These are phyloP conservation scores for Solanum chiquidenum DNA, from an alignment of 257 asterid species.

Conservation along the genomic window DNA sequence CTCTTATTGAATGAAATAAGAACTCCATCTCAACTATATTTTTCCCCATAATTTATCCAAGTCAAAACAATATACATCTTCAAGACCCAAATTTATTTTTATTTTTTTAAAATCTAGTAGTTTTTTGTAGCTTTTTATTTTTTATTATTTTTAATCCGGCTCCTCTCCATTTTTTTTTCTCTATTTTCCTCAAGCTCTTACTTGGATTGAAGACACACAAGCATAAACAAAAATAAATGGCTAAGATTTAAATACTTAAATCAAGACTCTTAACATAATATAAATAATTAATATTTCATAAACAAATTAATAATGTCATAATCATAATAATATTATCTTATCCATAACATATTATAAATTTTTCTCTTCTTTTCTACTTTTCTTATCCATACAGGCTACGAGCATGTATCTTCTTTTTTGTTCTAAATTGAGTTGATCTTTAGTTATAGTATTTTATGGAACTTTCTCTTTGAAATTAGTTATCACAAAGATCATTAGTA, in stretches of 20 bases:
- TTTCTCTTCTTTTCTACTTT: not conserved
- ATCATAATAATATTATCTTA: not conserved
- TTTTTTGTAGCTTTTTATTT: not conserved
- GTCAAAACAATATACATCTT: not conserved
- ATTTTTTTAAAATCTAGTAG: not conserved
- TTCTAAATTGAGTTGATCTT: not conserved
- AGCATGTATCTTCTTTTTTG: not conserved
- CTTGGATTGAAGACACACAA: not conserved
- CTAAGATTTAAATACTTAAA: not conserved
- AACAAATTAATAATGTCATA: not conserved
- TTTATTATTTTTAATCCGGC: no score
- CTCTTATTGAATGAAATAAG: not conserved
- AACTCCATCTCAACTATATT: not conserved
- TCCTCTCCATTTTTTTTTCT: not conserved
- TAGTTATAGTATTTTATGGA: not conserved
- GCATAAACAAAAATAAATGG: not conserved
- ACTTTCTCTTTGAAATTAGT: not conserved
- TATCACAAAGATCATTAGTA: not conserved
- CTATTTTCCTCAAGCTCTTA: not conserved
- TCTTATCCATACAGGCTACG: not conserved
- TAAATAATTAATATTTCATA: not conserved
- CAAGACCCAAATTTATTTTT: not conserved
- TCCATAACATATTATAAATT: not conserved
- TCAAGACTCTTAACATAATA: not conserved
- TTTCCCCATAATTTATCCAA: not conserved